These are phyloP conservation scores for Boletellus emodensis DNA, from an alignment of 768 basidiomycete genomes.

Conservation along the genomic window DNA sequence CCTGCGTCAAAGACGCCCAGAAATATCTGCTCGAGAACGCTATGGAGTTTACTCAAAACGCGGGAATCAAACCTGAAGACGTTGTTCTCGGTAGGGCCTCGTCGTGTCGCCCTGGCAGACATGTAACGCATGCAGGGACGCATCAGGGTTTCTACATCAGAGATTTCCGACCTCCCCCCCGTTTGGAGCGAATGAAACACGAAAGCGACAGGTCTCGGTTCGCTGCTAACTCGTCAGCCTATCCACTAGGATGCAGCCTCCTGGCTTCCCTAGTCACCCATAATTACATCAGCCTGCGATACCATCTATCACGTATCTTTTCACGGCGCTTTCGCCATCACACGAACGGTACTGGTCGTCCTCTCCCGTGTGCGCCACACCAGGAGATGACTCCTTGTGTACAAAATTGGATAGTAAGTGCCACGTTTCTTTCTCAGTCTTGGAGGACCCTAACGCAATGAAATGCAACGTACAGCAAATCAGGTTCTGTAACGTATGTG, in stretches of 20 bases:
- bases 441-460: not conserved
- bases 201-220: slow-evolving; percentile 1
- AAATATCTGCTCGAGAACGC: slow-evolving; percentile 33
- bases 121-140: slow-evolving; percentile 41
- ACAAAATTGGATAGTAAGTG: slow-evolving; percentile 30
- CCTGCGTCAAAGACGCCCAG: slow-evolving; percentile 37
- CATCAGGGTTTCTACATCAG: slow-evolving; percentile 39
- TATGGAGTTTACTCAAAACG: slow-evolving; percentile 27
- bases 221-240: slow-evolving; percentile 6
- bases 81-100: slow-evolving; percentile 38
- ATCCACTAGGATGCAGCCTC: no score
- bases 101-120: not conserved
- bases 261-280: slow-evolving; percentile 9
- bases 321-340: slow-evolving; percentile 34
- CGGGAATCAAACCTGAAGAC: slow-evolving; percentile 38
- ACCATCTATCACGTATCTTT: slow-evolving; percentile 41
- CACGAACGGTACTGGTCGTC: slow-evolving; percentile 40
- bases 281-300: slow-evolving; percentile 23
- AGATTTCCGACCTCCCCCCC: slow-evolving; percentile 31
- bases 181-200: slow-evolving; percentile 12
- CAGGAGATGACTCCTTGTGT: slow-evolving; percentile 24
- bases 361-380: slow-evolving; percentile 26
- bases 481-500: slow-evolving; percentile 37
- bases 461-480: slow-evolving; percentile 23
- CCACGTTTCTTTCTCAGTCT: not conserved